These are phyloP conservation scores for Debaryomyces prosopidis DNA, from an alignment of 805 yeast genomes.

Conservation along the genomic window DNA sequence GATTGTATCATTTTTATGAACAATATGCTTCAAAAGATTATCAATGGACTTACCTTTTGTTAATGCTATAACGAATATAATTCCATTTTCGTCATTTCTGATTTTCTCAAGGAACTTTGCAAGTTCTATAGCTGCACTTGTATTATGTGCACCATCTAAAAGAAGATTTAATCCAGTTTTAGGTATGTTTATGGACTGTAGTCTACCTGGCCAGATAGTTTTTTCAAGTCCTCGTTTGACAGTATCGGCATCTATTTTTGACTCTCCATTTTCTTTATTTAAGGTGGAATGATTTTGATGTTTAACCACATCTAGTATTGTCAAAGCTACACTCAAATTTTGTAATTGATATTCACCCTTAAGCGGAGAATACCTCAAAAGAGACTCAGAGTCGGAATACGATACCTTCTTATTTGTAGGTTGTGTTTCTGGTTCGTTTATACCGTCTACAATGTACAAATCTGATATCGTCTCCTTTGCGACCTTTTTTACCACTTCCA, in stretches of 20 bases:
- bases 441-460: slow-evolving; percentile 23
- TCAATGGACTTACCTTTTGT: slow-evolving; percentile 69
- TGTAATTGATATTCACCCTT: slow-evolving; percentile 71
- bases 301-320: slow-evolving; percentile 44
- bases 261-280: slow-evolving; percentile 7
- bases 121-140: slow-evolving; percentile 77
- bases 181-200: slow-evolving; percentile 47
- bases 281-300: not conserved
- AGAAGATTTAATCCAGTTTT: slow-evolving; percentile 38
- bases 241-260: slow-evolving; percentile 28
- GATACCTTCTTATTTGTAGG: not conserved
- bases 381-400: not conserved
- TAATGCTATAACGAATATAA: slow-evolving; percentile 69
- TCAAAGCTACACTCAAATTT: slow-evolving; percentile 69
- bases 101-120: slow-evolving; percentile 46
- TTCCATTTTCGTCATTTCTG: slow-evolving; percentile 23
- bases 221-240: slow-evolving; percentile 52
- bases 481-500: slow-evolving; percentile 43
- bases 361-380: slow-evolving; percentile 47
- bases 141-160: slow-evolving; percentile 93
- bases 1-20: slow-evolving; percentile 53
- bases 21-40: slow-evolving; percentile 50
- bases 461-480: slow-evolving; percentile 34
- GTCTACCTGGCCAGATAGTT: slow-evolving; percentile 85
- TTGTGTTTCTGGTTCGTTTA: not conserved